These are phyloP conservation scores for Apium graveolens DNA, from an alignment of 129 eudicot species.

Conservation along the genomic window DNA sequence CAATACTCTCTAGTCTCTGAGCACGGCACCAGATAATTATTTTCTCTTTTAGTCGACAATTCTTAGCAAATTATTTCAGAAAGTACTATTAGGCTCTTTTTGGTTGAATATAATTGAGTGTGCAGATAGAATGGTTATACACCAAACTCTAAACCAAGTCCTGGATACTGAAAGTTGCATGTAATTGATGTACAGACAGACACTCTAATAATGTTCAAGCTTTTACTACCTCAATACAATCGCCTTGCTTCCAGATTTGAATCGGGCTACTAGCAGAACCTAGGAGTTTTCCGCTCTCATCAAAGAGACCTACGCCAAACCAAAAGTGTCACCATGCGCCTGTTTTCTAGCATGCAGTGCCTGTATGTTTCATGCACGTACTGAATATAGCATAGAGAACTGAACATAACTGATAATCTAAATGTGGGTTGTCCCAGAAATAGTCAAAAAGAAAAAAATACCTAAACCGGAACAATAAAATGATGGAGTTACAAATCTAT, in stretches of 20 bases:
- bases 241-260: conserved; percentile 96
- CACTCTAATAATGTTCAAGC: conserved; percentile 1
- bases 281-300: conserved; percentile 63
- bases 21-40: not conserved
- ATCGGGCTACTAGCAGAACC: conserved; percentile 86
- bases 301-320: conserved; percentile 67
- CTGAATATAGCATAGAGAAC: not conserved
- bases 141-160: not conserved
- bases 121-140: not conserved
- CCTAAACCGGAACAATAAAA: not conserved
- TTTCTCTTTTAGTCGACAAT: not conserved
- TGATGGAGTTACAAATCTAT: not conserved
- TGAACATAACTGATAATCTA: not conserved
- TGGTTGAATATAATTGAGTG: not conserved
- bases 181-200: not conserved
- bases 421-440: not conserved
- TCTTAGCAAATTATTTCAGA: not conserved
- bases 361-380: not conserved
- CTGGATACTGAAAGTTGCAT: conserved; percentile 5
- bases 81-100: not conserved
- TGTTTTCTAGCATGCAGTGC: not conserved
- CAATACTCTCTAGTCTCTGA: not conserved
- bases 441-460: not conserved
- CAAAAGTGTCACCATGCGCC: conserved; percentile 8
- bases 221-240: conserved; percentile 76